phyloP scores from a whole-genome alignment of 2,329 filamentous ascomycete genomes.

The Aspergillus melleus region DNA sequence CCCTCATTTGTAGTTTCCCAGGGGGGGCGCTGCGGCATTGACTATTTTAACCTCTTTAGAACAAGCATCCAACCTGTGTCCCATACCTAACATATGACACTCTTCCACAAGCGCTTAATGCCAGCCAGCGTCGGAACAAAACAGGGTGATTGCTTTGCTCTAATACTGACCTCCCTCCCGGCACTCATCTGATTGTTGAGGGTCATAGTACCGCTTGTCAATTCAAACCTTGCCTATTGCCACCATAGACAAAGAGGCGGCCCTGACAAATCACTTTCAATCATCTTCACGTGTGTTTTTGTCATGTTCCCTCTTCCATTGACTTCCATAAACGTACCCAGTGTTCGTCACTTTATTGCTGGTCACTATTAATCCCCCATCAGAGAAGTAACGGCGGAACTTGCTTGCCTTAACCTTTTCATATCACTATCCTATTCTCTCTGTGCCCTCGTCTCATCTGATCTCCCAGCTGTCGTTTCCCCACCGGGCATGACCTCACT shows the following conservation, averaged over 20 bases:
- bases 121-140: not conserved
- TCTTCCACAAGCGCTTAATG: not conserved
- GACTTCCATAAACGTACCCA: slow-evolving; percentile 22
- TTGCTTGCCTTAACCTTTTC: not conserved
- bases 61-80: not conserved
- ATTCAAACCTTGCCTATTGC: slow-evolving; percentile 22
- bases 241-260: slow-evolving; percentile 24
- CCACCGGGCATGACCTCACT: slow-evolving; percentile 29
- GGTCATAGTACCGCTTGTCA: not conserved
- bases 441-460: not conserved
- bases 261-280: slow-evolving; percentile 30
- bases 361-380: slow-evolving; percentile 1
- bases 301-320: slow-evolving; percentile 20
- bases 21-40: not conserved
- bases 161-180: slow-evolving; percentile 4
- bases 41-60: not conserved
- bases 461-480: not conserved
- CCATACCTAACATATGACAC: not conserved
- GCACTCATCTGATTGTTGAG: slow-evolving; percentile 23
- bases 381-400: not conserved
- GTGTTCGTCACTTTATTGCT: slow-evolving; percentile 2
- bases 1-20: slow-evolving; percentile 5
- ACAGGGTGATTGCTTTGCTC: not conserved
- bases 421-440: not conserved
- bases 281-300: slow-evolving; percentile 26